Base-by-base conservation (phyloP, 352 stramenopile genomes). In the Halophytophthora polymorphica region DNA sequence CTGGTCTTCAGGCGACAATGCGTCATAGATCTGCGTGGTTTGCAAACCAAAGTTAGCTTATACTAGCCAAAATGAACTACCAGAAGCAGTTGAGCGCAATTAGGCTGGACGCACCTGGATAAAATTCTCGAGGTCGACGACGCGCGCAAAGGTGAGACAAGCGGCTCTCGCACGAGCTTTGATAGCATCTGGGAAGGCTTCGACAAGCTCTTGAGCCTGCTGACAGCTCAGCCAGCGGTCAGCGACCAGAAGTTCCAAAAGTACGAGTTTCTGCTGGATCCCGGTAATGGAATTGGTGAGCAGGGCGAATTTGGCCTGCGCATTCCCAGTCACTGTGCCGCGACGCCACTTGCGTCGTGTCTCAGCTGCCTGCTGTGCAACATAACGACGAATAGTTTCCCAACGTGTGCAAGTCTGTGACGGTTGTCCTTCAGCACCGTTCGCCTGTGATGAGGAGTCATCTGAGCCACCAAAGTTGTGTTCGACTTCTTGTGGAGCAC, bases 91-190 rank as follows among this genome's bases (percentile, higher is more conserved):
- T 22, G 11, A 18, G 44, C 36, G 6, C 42, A 41, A 6, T 19
- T 36, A n/a, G n/a, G n/a, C n/a, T n/a, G n/a, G 8, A 39, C 73
- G 7, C 39, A 90, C 71, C 50, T 70, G 64, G 23, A 74, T 57
- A 40, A 90, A 93, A 41, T 86, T 90, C 28, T 93, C 77, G 7
- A 91, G 36, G 43, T 95, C 82, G 0, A 87, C 63, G n/a, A 90
- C 56, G 8, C 77, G 67, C n/a, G 68, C 66, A 48, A 91, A 90
- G 6, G 86, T 34, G 6, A 81, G 38, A n/a, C 77, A 74, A 6
- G 71, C 71, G 2, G 77, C 78, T 49, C 73, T 63, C 34, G 73
- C 73, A 3, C 81, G 75, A 11, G 71, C 67, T 19, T 68, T 54
- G 4, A 87, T 57, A n/a, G 56, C 59, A 28, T 82, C 70, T 1